Evolutionary conservation across 306 rosid species (phyloP).

Genomic region (Luffa acutangula): DNA sequence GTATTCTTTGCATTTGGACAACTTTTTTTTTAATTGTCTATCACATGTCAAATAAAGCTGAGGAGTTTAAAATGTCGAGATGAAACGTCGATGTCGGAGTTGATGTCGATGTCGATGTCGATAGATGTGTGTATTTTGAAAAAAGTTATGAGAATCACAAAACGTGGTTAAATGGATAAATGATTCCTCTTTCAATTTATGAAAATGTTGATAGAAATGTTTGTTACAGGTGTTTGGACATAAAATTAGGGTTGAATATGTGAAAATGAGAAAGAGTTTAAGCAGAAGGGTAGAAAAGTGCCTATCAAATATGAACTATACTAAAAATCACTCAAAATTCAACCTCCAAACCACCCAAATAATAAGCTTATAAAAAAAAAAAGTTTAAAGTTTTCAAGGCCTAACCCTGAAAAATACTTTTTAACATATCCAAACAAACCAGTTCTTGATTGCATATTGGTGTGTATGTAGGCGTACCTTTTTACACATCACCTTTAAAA

Average conservation of each 20-base stretch:
- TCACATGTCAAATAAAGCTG: neutral
- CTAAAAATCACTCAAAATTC: too few species aligned
- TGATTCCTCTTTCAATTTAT: neutral
- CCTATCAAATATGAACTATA: too few species aligned
- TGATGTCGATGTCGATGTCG: neutral
- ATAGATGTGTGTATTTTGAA: neutral
- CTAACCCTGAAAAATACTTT: too few species aligned
- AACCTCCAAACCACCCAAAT: too few species aligned
- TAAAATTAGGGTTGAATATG: neutral
- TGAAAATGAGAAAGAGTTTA: neutral
- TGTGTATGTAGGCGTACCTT: too few species aligned
- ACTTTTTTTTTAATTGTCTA: neutral
- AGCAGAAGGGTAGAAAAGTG: too few species aligned
- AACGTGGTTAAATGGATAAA: neutral
- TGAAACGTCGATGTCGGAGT: neutral
- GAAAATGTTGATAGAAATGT: neutral
- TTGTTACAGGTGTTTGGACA: neutral
- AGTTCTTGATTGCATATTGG: too few species aligned
- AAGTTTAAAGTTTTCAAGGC: too few species aligned
- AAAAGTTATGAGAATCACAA: neutral
- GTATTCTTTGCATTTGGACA: neutral
- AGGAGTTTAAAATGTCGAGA: neutral
- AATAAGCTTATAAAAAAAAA: too few species aligned
- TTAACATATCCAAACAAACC: too few species aligned
- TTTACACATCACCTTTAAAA: too few species aligned